Evolutionary conservation across 2,329 filamentous ascomycete species (phyloP).

Genomic region (Hysterium pulicare): DNA sequence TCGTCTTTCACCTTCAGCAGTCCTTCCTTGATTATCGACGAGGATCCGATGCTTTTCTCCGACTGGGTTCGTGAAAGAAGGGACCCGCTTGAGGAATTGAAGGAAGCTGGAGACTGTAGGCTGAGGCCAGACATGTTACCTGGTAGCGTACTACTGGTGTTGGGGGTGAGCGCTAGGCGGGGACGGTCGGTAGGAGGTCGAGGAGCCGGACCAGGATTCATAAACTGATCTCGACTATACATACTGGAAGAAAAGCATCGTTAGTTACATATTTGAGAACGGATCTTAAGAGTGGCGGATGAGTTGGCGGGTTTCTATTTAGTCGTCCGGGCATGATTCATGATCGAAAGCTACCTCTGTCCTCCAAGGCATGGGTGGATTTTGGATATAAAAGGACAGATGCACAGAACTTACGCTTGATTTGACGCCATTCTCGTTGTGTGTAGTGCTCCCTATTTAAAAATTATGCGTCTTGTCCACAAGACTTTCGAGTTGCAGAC

Average conservation of each 20-base stretch:
- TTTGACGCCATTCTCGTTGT: background rate
- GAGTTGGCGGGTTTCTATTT: background rate
- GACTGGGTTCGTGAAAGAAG: slow-evolving; percentile 40
- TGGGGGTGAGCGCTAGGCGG: slow-evolving; percentile 75
- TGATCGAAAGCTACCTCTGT: background rate
- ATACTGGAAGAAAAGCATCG: slow-evolving; percentile 42
- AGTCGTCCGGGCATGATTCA: background rate
- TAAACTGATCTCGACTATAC: slow-evolving; percentile 69
- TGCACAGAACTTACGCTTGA: background rate
- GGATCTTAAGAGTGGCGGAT: background rate
- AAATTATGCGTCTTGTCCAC: background rate
- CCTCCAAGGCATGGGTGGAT: too few relatives aligned
- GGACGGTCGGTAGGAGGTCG: slow-evolving; percentile 82
- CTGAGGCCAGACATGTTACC: slow-evolving; percentile 78
- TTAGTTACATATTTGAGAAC: background rate
- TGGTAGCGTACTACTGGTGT: slow-evolving; percentile 61
- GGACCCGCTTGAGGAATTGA: slow-evolving; percentile 36
- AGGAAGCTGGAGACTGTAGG: slow-evolving; percentile 58
- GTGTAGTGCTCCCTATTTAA: background rate
- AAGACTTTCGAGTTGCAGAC: background rate
- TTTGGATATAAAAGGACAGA: background rate
- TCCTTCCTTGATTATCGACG: slow-evolving; percentile 56
- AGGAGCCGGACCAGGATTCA: slow-evolving; percentile 95
- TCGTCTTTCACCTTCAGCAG: slow-evolving; percentile 89
- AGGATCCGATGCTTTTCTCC: slow-evolving; percentile 35